phyloP scores from a whole-genome alignment of 2,329 filamentous ascomycete species.

The Monilinia polystroma region DNA sequence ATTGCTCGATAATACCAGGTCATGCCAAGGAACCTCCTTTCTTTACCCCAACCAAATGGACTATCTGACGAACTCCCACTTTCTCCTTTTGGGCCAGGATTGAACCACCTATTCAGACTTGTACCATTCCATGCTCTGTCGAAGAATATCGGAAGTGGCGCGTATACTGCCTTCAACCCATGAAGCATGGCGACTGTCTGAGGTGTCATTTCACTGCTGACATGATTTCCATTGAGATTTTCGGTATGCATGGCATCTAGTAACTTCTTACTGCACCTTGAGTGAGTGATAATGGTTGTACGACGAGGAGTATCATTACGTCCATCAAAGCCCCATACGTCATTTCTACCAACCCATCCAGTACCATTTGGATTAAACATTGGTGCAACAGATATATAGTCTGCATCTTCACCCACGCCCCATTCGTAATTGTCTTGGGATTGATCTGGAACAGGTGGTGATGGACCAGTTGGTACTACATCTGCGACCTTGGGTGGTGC shows the following conservation, averaged over 20 bases:
- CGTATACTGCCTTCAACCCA: constrained; percentile 75
- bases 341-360: constrained; percentile 68
- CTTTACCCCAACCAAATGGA: constrained; percentile 59
- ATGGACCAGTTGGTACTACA: constrained; percentile 60
- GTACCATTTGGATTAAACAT: constrained; percentile 74
- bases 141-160: constrained; percentile 76
- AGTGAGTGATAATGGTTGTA: constrained; percentile 75
- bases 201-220: constrained; percentile 78
- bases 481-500: constrained; percentile 60
- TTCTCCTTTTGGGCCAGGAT: constrained; percentile 55
- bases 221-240: constrained; percentile 69
- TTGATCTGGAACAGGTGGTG: constrained; percentile 58
- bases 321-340: constrained; percentile 54
- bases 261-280: constrained; percentile 68
- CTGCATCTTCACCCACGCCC: constrained; percentile 74
- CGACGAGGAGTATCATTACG: constrained; percentile 49
- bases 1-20: constrained; percentile 62
- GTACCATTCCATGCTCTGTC: constrained; percentile 67
- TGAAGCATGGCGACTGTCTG: constrained; percentile 72
- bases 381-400: constrained; percentile 64
- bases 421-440: constrained; percentile 68
- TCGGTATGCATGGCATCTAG: constrained; percentile 77
- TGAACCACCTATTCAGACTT: constrained; percentile 58
- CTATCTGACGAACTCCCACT: constrained; percentile 51
- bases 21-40: constrained; percentile 56